Percentiles rank a stretch among this genome's conserved stretches.
phyloP scores from a whole-genome alignment of 2,329 filamentous ascomycete species.

The Aurifilum marmelostoma region DNA sequence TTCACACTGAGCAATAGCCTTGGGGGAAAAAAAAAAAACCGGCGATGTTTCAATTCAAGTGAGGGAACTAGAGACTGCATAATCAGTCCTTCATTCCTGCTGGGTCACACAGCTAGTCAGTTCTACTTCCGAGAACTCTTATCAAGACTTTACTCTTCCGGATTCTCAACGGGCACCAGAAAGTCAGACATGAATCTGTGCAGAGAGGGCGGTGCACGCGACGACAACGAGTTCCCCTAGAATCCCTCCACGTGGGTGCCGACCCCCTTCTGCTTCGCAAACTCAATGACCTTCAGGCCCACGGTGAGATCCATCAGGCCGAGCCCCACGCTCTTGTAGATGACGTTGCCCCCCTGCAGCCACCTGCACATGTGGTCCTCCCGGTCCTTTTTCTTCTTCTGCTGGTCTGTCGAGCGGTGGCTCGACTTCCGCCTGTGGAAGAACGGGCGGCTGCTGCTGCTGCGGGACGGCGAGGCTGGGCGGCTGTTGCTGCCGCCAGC shows the following conservation, averaged over 20 bases:
- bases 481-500: constrained; percentile 26
- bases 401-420: constrained; percentile 28
- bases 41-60: neutral
- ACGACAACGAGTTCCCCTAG: constrained; percentile 35
- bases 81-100: neutral
- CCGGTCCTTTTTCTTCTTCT: constrained; percentile 45
- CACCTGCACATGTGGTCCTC: constrained; percentile 58
- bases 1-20: neutral
- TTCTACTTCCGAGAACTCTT: neutral
- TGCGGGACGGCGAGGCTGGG: constrained; percentile 25
- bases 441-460: constrained; percentile 35
- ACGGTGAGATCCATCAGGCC: constrained; percentile 69
- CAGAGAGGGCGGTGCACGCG: constrained; percentile 4
- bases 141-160: neutral
- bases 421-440: constrained; percentile 40
- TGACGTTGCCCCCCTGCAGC: constrained; percentile 65
- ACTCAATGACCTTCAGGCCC: constrained; percentile 58
- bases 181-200: constrained; percentile 21
- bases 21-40: neutral
- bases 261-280: constrained; percentile 58
- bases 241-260: constrained; percentile 59
- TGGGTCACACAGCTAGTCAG: neutral
- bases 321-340: constrained; percentile 70
- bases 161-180: neutral
- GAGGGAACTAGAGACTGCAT: neutral